These are phyloP conservation scores for Paraleonurus japonicus DNA, from an alignment of 257 asterid genomes.

Conservation along the genomic window DNA sequence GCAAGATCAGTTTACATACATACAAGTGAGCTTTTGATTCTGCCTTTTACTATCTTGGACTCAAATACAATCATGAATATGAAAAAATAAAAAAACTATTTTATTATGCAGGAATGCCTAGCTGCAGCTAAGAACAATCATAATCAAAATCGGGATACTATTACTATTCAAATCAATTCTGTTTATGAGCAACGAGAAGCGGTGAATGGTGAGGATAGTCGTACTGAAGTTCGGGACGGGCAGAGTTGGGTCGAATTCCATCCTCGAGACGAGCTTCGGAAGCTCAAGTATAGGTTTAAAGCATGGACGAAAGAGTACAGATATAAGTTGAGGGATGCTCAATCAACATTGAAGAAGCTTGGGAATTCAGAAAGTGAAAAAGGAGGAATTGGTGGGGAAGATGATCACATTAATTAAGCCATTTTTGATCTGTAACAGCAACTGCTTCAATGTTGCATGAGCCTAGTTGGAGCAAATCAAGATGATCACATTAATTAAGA, in stretches of 20 bases:
- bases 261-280: slow-evolving; percentile 40
- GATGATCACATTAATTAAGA: too few species aligned
- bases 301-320: slow-evolving; percentile 69
- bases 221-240: slow-evolving; percentile 5
- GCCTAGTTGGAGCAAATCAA: neutral
- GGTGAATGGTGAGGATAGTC: slow-evolving; percentile 6
- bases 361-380: slow-evolving; percentile 30
- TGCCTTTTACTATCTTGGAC: neutral
- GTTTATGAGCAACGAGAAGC: neutral
- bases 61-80: neutral
- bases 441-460: neutral
- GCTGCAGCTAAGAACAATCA: slow-evolving; percentile 35
- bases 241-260: slow-evolving; percentile 3
- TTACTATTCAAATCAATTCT: slow-evolving; percentile 6
- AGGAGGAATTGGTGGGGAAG: slow-evolving; percentile 62
- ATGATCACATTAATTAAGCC: slow-evolving; percentile 24
- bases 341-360: slow-evolving; percentile 43
- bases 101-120: slow-evolving; percentile 45
- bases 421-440: neutral
- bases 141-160: slow-evolving; percentile 4
- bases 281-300: slow-evolving; percentile 49
- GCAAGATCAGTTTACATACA: slow-evolving; percentile 69
- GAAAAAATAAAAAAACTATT: neutral
- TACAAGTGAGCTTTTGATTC: slow-evolving; percentile 52
- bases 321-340: slow-evolving; percentile 44